Evolutionary conservation across 495 filamentous ascomycete genomes (phyloP), one percentile per base, ranked within the genome.

Genomic region (Penicillium egyptiacum): DNA sequence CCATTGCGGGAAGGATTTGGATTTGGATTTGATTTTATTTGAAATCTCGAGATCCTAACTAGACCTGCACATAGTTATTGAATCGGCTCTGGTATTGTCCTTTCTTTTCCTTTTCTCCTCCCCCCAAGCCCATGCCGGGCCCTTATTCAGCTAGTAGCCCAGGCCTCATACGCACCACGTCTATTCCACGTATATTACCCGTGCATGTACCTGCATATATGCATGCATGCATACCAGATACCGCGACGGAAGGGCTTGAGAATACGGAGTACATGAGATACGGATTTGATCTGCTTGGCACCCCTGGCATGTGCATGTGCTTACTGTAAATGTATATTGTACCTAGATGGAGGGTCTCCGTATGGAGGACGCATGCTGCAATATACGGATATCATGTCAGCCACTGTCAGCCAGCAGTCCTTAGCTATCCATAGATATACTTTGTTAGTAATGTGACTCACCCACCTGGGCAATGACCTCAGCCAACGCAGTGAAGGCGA

Each of bases 151-250:
- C 35, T 39, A 16, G 35, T 39, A 8, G 8, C 17, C 5, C 35
- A 39, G 16, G 35, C 3, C 16, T n/a, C 35, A 17, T 39, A 39
- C n/a, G 25, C 25, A 19, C 41, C 51, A 54, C 40, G 51, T 48
- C 40, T 43, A n/a, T n/a, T 22, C 20, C n/a, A 44, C 20, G 17
- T 54, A 54, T 16, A 45, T 44, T 35, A 42, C 51, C 51, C 46
- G 22, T 62, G 62, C 62, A 62, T 55, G 64, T 67, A 67, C 64
- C 61, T 67, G 61, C 58, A 67, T 64, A 61, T 53, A 57, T 60
- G 54, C 57, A 67, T 66, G 64, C 58, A 60, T 14, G 57, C 5
- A 37, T 35, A 53, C 41, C 55, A 49, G 48, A 30, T 30, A 46
- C 39, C 50, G 39, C 26, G 50, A 30, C 35, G 16, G 35, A 16